phyloP scores from a whole-genome alignment of 2,329 filamentous ascomycete genomes.

The Trichoderma atroviride region DNA sequence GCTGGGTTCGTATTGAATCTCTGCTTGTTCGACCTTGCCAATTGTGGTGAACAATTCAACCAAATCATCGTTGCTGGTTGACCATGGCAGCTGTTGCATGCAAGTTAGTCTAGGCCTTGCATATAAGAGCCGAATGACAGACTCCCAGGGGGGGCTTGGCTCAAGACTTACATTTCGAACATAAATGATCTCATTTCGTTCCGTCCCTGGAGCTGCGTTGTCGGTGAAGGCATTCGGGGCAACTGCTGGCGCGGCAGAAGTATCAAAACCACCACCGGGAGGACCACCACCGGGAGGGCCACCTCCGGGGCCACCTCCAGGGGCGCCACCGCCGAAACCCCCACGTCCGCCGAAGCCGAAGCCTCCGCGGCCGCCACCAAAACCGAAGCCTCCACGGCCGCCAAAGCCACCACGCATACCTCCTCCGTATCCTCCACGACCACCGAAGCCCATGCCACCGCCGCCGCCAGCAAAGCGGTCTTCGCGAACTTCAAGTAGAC shows the following conservation, averaged over 20 bases:
- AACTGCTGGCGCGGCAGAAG: slow-evolving; percentile 49
- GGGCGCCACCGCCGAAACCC: slow-evolving; percentile 50
- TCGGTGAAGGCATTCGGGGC: slow-evolving; percentile 93
- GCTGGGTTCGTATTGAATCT: slow-evolving; percentile 98
- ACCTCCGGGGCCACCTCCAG: slow-evolving; percentile 38
- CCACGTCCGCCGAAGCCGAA: slow-evolving; percentile 56
- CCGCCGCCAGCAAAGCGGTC: slow-evolving; percentile 79
- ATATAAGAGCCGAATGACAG: neutral
- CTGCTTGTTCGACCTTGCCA: slow-evolving; percentile 96
- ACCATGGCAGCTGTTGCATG: slow-evolving; percentile 83
- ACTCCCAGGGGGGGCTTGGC: neutral
- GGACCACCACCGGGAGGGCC: slow-evolving; percentile 31
- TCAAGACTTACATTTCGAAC: slow-evolving; percentile 83
- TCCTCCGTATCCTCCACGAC: slow-evolving; percentile 62
- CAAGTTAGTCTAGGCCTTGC: neutral
- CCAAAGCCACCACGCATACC: slow-evolving; percentile 59
- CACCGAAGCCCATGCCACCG: slow-evolving; percentile 58
- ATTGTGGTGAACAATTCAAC: slow-evolving; percentile 97
- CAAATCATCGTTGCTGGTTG: slow-evolving; percentile 96
- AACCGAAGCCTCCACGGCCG: slow-evolving; percentile 49
- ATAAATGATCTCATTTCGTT: slow-evolving; percentile 83
- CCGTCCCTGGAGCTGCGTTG: slow-evolving; percentile 82
- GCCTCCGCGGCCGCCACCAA: slow-evolving; percentile 56
- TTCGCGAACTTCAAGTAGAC: slow-evolving; percentile 89
- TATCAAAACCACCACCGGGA: slow-evolving; percentile 49